Conservation (phyloP, 2,329 filamentous ascomycete species). For the Cercospora brassicicola region DNA sequence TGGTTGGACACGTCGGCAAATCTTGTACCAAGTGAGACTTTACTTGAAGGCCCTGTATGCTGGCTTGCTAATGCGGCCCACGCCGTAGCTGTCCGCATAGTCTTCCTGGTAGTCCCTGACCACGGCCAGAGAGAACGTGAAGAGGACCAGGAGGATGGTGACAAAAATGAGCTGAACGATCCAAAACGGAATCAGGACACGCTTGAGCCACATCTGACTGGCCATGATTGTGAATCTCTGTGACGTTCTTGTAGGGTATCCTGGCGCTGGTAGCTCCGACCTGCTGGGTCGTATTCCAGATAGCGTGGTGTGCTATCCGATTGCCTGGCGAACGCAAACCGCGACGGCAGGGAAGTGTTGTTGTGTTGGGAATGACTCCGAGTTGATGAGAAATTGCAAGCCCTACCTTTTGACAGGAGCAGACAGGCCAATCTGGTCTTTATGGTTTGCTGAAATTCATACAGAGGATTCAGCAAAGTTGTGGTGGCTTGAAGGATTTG, state of each 20-base stretch:
- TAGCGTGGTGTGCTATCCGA: constrained; percentile 4
- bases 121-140: constrained; percentile 11
- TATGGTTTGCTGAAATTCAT: neutral
- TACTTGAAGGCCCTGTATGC: constrained; percentile 18
- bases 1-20: constrained; percentile 16
- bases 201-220: constrained; percentile 33
- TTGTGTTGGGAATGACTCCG: neutral
- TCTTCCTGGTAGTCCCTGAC: constrained; percentile 11
- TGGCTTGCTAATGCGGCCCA: constrained; percentile 9
- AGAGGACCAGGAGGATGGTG: constrained; percentile 21
- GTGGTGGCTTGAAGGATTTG: constrained; percentile 11
- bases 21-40: constrained; percentile 19
- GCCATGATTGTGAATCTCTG: constrained; percentile 18
- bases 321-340: neutral
- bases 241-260: constrained; percentile 1
- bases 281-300: constrained; percentile 2
- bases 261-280: constrained; percentile 5
- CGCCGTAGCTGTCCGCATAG: constrained; percentile 2
- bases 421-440: neutral
- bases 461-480: neutral
- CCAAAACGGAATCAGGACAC: constrained; percentile 36
- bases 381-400: neutral
- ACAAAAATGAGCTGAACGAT: constrained; percentile 26
- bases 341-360: constrained; percentile 1
- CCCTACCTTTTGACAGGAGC: neutral